Percentiles rank a stretch among this genome's conserved stretches.
phyloP scores from a whole-genome alignment of 345 rosid species.

The Eucalyptus curtisii region DNA sequence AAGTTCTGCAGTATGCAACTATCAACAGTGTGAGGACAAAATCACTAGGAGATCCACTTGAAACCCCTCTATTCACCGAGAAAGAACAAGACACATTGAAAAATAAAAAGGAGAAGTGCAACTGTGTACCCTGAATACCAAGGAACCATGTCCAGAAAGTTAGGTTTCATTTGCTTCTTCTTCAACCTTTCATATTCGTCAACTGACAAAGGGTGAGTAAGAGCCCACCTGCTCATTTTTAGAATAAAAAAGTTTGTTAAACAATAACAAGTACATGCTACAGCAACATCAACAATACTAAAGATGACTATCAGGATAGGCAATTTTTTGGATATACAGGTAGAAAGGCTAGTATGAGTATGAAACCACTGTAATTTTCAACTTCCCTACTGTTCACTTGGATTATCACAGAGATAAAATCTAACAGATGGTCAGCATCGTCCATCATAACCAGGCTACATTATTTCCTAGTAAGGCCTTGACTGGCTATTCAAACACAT shows the following conservation, averaged over 20 bases:
- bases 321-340: not conserved
- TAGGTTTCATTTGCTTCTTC: slow-evolving; percentile 84
- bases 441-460: not conserved
- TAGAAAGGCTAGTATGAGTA: not conserved
- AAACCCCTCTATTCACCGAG: not conserved
- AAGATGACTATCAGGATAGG: not conserved
- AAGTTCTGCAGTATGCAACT: slow-evolving; percentile 61
- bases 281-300: not conserved
- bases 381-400: not conserved
- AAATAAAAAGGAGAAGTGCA: not conserved
- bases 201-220: slow-evolving; percentile 79
- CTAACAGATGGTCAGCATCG: not conserved
- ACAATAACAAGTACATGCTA: not conserved
- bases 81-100: not conserved
- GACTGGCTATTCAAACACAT: not conserved
- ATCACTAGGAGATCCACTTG: not conserved
- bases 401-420: not conserved
- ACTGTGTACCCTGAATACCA: slow-evolving; percentile 94
- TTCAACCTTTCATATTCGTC: slow-evolving; percentile 68
- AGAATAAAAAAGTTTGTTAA: not conserved
- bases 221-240: slow-evolving; percentile 77
- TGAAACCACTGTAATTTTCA: not conserved
- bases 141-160: slow-evolving; percentile 98
- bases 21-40: slow-evolving; percentile 2
- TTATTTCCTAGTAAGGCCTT: not conserved